Percentiles rank a stretch among this genome's conserved stretches.
Conservation (phyloP, 768 basidiomycete genomes). For the Trametes cingulata region DNA sequence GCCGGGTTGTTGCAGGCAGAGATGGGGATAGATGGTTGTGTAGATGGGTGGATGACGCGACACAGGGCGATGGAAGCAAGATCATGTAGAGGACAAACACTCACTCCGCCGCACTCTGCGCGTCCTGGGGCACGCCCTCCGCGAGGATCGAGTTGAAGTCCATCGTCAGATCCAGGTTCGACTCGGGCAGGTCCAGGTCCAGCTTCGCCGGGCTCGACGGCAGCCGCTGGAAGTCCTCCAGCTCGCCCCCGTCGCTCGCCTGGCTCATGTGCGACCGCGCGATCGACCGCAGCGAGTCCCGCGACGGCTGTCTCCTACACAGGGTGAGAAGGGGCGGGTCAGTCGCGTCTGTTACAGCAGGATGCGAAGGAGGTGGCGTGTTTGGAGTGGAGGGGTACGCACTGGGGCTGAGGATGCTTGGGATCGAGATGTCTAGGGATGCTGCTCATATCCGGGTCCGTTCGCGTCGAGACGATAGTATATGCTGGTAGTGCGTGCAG, state of each 20-base stretch:
- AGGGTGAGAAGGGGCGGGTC: not conserved
- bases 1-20: too few species aligned
- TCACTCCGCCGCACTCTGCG: conserved; percentile 2
- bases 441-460: conserved; percentile 1
- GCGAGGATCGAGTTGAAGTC: conserved; percentile 32
- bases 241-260: conserved; percentile 10
- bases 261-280: conserved; percentile 14
- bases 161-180: conserved; percentile 31
- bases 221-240: conserved; percentile 15
- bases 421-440: conserved; percentile 5
- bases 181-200: conserved; percentile 31
- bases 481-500: not conserved
- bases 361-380: not conserved
- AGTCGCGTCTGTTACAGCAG: not conserved
- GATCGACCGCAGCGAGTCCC: conserved; percentile 12
- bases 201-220: conserved; percentile 18
- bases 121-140: conserved; percentile 1
- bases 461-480: not conserved
- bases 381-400: not conserved
- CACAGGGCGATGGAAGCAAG: not conserved
- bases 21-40: not conserved
- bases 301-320: conserved; percentile 16
- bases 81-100: not conserved
- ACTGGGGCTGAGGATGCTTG: conserved; percentile 14
- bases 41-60: not conserved